A percentile compares a stretch with the other conserved stretches of the same genome.
phyloP scores from a whole-genome alignment of 371 early-diverging fungal genomes.

The Blakeslea trispora region DNA sequence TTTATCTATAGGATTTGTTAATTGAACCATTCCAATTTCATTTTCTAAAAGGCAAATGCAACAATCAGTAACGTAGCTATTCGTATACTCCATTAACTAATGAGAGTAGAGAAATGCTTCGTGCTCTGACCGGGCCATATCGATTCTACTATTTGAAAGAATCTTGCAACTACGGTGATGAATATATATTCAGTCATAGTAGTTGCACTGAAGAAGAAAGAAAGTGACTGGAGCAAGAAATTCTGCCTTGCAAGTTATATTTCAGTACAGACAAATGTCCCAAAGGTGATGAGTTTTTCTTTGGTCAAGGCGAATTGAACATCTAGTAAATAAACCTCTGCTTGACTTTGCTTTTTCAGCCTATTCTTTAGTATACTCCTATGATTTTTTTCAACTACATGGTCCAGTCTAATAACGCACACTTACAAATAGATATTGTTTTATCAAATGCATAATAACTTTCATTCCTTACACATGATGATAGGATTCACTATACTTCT shows the following conservation, averaged over 20 bases:
- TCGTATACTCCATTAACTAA: constrained; percentile 30
- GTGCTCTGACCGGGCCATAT: constrained; percentile 31
- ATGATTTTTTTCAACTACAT: too few relatives aligned
- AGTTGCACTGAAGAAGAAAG: constrained; percentile 6
- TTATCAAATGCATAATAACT: too few relatives aligned
- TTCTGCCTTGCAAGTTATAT: constrained; percentile 22
- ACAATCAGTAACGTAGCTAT: constrained; percentile 28
- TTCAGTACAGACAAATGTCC: constrained; percentile 15
- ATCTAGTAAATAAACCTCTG: too few relatives aligned
- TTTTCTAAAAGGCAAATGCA: constrained; percentile 30
- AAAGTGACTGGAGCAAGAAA: constrained; percentile 11
- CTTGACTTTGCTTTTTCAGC: too few relatives aligned
- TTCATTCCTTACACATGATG: too few relatives aligned
- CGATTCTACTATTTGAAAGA: constrained; percentile 43
- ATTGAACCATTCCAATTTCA: constrained; percentile 42
- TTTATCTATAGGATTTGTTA: constrained; percentile 28
- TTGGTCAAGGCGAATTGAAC: constrained; percentile 10
- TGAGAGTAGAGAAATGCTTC: constrained; percentile 12
- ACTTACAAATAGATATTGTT: too few relatives aligned
- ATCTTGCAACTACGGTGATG: constrained; percentile 33
- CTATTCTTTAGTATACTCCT: too few relatives aligned
- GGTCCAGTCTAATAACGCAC: too few relatives aligned
- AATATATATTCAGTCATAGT: constrained; percentile 33
- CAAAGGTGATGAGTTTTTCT: constrained; percentile 29
- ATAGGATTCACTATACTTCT: too few relatives aligned